Percentiles rank a stretch among this genome's conserved stretches.
Conservation (phyloP, 805 yeast species). For the Ogataea ganodermae region DNA sequence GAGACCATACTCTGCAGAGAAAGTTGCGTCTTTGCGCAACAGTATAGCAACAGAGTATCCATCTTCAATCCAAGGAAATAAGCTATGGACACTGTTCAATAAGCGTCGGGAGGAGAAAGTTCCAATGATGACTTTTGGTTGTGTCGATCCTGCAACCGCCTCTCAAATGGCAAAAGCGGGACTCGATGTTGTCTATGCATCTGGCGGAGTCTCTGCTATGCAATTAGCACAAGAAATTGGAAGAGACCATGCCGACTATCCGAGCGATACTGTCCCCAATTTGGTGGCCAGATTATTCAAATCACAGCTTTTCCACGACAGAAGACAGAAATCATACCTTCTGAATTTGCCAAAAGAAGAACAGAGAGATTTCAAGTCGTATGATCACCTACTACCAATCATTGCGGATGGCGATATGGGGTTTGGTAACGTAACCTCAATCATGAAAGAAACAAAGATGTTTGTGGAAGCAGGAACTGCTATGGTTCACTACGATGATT, state of each 20-base stretch:
- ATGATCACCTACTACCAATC: conserved; percentile 60
- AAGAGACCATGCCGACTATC: conserved; percentile 70
- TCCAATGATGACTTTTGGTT: conserved; percentile 61
- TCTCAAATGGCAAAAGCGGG: conserved; percentile 52
- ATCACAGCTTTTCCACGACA: conserved; percentile 60
- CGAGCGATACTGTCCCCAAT: conserved; percentile 69
- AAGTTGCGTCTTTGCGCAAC: conserved; percentile 57
- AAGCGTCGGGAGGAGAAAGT: conserved; percentile 40
- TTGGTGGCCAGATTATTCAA: conserved; percentile 60
- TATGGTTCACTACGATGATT: conserved; percentile 66
- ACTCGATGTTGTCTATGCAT: conserved; percentile 54
- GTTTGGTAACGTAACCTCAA: conserved; percentile 62
- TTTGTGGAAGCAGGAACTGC: conserved; percentile 71
- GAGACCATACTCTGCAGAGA: conserved; percentile 54
- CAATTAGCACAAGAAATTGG: conserved; percentile 64
- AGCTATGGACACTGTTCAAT: conserved; percentile 48
- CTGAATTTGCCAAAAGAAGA: conserved; percentile 13
- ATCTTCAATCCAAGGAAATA: conserved; percentile 56
- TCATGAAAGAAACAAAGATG: conserved; percentile 64
- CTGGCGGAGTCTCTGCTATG: conserved; percentile 63
- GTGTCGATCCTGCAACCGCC: conserved; percentile 64
- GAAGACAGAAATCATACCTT: conserved; percentile 31
- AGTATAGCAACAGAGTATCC: conserved; percentile 42
- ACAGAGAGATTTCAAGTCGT: conserved; percentile 26
- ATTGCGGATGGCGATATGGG: conserved; percentile 72